phyloP scores from a whole-genome alignment of 352 stramenopile genomes.

The Phytophthora tubulina region DNA sequence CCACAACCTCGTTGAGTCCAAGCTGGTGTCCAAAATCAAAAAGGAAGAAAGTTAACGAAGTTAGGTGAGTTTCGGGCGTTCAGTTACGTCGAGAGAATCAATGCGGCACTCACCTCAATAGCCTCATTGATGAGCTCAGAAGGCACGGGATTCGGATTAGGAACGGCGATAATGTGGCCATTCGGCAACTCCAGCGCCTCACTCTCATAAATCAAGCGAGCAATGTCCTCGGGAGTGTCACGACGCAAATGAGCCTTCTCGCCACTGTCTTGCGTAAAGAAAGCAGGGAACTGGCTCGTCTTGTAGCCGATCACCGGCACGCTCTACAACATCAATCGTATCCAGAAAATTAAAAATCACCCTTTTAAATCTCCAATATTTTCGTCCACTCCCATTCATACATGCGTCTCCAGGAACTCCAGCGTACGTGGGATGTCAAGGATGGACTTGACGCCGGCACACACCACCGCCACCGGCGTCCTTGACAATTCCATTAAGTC shows the following conservation, averaged over 20 bases:
- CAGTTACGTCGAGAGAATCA: not conserved
- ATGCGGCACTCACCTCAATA: constrained; percentile 69
- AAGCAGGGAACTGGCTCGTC: constrained; percentile 97
- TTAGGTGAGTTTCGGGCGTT: not conserved
- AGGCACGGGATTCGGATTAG: constrained; percentile 89
- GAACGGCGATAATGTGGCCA: constrained; percentile 89
- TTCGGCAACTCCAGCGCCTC: constrained; percentile 83
- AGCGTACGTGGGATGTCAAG: constrained; percentile 97
- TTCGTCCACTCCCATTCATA: constrained; percentile 27
- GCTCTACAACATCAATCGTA: constrained; percentile 58
- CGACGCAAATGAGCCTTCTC: constrained; percentile 85
- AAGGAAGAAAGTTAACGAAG: not conserved
- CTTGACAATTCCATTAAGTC: constrained; percentile 96
- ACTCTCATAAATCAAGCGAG: constrained; percentile 86
- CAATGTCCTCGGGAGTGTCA: constrained; percentile 89
- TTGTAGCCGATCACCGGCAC: constrained; percentile 95
- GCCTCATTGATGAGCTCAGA: constrained; percentile 90
- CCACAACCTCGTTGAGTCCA: constrained; percentile 86
- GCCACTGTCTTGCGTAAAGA: constrained; percentile 96
- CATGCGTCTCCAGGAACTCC: constrained; percentile 97
- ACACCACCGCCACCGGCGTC: constrained; percentile 97
- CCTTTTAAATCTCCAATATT: not conserved
- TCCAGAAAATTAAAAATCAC: not conserved
- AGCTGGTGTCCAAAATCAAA: constrained; percentile 39
- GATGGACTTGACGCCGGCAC: constrained; percentile 98